Evolutionary conservation across 2,329 filamentous ascomycete genomes (phyloP), one percentile per base, ranked within the genome.

Genomic region (Calonectria crousiana): DNA sequence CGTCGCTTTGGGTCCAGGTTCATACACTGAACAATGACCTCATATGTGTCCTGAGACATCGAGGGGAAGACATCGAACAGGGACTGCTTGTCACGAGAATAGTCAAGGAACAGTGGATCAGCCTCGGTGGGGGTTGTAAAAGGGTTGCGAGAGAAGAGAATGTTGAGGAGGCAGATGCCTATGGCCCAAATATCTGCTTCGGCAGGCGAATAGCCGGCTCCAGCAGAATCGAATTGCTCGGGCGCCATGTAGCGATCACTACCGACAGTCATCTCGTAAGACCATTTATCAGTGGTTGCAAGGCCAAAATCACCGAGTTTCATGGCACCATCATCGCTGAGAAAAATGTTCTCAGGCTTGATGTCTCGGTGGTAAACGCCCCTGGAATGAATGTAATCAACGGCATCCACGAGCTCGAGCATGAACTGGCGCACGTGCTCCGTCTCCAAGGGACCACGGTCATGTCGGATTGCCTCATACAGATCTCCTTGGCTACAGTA

Each of bases 161-260:
- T 94, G 87, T 99, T 99, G 82, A 99, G 90, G 77, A 99, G 88
- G 85, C 97, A 98, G 85, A 99, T 96, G 76, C 97, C 97, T 82
- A 99, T 94, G 72, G 97, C 95, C 97, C 97, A 99, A 80, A 98
- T 93, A 84, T 99, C 97, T 67, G 97, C 97, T 86, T 97, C 92
- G 58, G 95, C 95, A 60, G 97, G 96, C 71, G 95, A 96, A 87
- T 99, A 99, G 74, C 97, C 97, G 76, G 91, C 92, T 76, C 93
- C 93, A 78, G 93, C 92, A 68, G 96, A 95, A 84, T 98, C 96
- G 81, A 97, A 98, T 85, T 99, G 97, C 86, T 99, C 97, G 6
- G 97, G 97, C 71, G 97, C 96, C 97, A 99, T 99, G 88, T 99
- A 99, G 71, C 97, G 95, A 84, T 99, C 97, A 84, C 97, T 98